Base-by-base conservation (phyloP, 352 stramenopile genomes). In the Phytopythium mirpurense region DNA sequence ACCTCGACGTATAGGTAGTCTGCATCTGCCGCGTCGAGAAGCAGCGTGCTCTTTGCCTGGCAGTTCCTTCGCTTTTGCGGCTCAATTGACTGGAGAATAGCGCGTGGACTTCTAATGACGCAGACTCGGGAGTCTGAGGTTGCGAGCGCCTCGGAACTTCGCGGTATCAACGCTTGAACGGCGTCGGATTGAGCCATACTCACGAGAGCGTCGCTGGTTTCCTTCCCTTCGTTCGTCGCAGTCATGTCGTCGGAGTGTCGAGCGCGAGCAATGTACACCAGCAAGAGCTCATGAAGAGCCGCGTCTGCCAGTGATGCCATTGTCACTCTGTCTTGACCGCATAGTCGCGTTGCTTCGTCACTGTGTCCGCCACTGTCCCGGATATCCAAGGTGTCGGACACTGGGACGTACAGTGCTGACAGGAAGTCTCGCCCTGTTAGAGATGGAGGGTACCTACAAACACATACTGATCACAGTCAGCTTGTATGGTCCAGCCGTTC, bases 151-250 rank as follows among this genome's bases (percentile, higher is more conserved):
- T 27, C 21, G 7, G 2, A 19, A 10, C 11, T 11, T 45, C 36
- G 37, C 24, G 66, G 57, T n/a, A 68, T 14, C 24, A 78, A 41
- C 1, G 38, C 58, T 11, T 54, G 68, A 27, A 74, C 29, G 21
- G 69, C 59, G 37, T 78, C 69, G 6, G 67, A 71, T 24, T 57
- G 40, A 2, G 67, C 63, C 27, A 78, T 52, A 34, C 69, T 78
- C 49, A 45, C 48, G 19, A 72, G 45, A 45, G 24, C 19, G 18
- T 27, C 40, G 10, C 11, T 29, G 21, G 21, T 10, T n/a, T 29
- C 11, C 10, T 27, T 14, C 2, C 15, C 5, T 4, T 45, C 24
- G 6, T 6, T 4, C 11, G 19, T 7, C 19, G 12, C 40, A 18
- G 19, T 19, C 10, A 18, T 9, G 9, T 16, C 21, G 21, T 21